Evolutionary conservation across 805 yeast genomes (phyloP).

Genomic region (Myxozyma neotropica): DNA sequence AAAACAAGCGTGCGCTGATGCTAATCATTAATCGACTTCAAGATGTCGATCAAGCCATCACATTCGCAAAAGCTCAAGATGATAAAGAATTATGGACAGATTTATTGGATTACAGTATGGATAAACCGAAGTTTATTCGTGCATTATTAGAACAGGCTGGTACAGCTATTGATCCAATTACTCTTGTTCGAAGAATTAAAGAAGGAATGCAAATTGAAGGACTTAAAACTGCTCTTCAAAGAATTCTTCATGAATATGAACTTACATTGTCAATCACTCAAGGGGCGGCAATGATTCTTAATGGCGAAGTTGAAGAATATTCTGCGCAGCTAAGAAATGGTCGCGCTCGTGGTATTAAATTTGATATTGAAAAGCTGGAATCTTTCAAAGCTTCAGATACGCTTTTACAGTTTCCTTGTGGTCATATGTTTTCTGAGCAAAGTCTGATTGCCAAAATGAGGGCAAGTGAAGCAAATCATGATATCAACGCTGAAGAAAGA

Average conservation of each 20-base stretch:
- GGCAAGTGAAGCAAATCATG: slow-evolving; percentile 1
- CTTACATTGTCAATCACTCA: slow-evolving; percentile 40
- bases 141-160: slow-evolving; percentile 72
- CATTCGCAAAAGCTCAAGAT: slow-evolving; percentile 67
- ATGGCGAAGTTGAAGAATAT: slow-evolving; percentile 25
- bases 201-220: slow-evolving; percentile 64
- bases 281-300: slow-evolving; percentile 16
- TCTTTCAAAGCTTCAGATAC: slow-evolving; percentile 21
- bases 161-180: slow-evolving; percentile 59
- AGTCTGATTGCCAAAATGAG: slow-evolving; percentile 6
- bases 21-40: slow-evolving; percentile 75
- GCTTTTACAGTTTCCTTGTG: slow-evolving; percentile 24
- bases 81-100: slow-evolving; percentile 82
- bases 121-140: slow-evolving; percentile 73
- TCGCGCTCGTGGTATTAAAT: slow-evolving; percentile 31
- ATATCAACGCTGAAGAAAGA: background rate
- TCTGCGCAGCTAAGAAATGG: slow-evolving; percentile 27
- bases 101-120: slow-evolving; percentile 67
- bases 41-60: slow-evolving; percentile 80
- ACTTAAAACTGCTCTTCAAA: slow-evolving; percentile 59
- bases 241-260: slow-evolving; percentile 66
- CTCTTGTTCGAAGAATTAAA: slow-evolving; percentile 68
- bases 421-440: slow-evolving; percentile 27
- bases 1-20: slow-evolving; percentile 69
- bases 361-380: slow-evolving; percentile 25